Base-by-base conservation (phyloP, 108 stramenopile genomes). In the Pseudonitzschia pungens region DNA sequence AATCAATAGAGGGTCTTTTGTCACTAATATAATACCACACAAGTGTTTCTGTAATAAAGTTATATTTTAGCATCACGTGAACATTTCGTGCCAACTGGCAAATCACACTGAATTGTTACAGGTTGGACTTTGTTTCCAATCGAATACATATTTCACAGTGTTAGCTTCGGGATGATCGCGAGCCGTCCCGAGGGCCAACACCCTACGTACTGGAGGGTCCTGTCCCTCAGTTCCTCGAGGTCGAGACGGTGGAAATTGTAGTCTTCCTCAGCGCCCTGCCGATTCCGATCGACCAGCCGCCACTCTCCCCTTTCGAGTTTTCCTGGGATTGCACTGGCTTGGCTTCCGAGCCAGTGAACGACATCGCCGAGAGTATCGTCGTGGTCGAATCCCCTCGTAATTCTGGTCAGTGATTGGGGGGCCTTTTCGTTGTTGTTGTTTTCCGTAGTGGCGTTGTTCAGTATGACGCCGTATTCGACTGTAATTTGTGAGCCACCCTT, bases 301-400 rank as follows among this genome's bases (percentile, higher is more conserved):
- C 91, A 95, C 71, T 88, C 87, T 48, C 87, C 70, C n/a, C 72
- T 67, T 11, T 79, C 60, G 6, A 95, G 40, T 68, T 87, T 91
- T 6, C 82, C 78, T 9, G 77, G 74, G 20, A 92, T 73, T 53
- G 75, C 77, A 14, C 72, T 65, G 20, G 88, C 90, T 73, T 91
- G 85, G 18, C 86, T 85, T 6, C 86, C 91, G 1, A 95, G 63
- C 94, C 94, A 95, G 70, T 95, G 70, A 22, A 95, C 18, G 11
- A 92, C 81, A 75, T 95, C 91, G 31, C 79, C 71, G 11, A 95
- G 67, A 10, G 78, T 85, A 72, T 95, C 94, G 71, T 95, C 94
- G 12, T 86, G 90, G 59, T 95, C 94, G 74, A 95, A 95, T 24
- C 85, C 77, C 11, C 92, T 83, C 14, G 62, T 53, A 21, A 80